These are phyloP conservation scores for Calonectria crousiana DNA, from an alignment of 2,329 filamentous ascomycete genomes.

Conservation along the genomic window DNA sequence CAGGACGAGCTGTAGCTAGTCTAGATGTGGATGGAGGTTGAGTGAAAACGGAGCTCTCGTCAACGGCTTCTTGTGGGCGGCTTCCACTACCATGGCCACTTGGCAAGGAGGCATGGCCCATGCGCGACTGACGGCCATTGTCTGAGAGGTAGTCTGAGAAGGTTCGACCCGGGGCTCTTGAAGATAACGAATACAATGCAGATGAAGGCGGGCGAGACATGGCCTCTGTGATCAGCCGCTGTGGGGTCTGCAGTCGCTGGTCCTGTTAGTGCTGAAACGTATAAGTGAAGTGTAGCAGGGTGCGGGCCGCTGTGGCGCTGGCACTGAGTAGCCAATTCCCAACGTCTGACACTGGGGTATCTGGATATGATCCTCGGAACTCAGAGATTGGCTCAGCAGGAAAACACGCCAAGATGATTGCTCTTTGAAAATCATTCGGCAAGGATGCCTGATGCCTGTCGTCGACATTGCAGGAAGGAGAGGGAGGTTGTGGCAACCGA, in stretches of 20 bases:
- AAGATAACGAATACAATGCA: not conserved
- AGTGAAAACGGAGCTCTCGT: slow-evolving; percentile 18
- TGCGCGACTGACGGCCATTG: not conserved
- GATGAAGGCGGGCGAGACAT: slow-evolving; percentile 18
- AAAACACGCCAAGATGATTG: not conserved
- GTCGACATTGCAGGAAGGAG: not conserved
- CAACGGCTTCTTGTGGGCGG: slow-evolving; percentile 24
- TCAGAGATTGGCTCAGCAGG: not conserved
- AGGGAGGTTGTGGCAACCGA: slow-evolving; percentile 27
- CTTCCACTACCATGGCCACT: slow-evolving; percentile 1
- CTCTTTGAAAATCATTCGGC: not conserved
- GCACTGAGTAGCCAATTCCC: not conserved
- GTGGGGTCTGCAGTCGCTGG: not conserved
- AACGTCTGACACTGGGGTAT: not conserved
- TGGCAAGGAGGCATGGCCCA: not conserved
- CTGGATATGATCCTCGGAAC: not conserved
- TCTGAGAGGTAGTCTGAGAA: slow-evolving; percentile 43
- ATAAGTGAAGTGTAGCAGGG: slow-evolving; percentile 5
- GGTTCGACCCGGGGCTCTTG: slow-evolving; percentile 23
- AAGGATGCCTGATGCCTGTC: slow-evolving; percentile 7
- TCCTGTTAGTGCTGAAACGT: not conserved
- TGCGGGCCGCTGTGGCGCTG: not conserved
- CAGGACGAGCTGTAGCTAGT: slow-evolving; percentile 34
- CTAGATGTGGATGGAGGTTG: slow-evolving; percentile 34
- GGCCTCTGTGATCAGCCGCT: not conserved